Percentiles rank a stretch among this genome's conserved stretches.
These are phyloP conservation scores for Cryphonectria naterciae DNA, from an alignment of 2,329 filamentous ascomycete genomes.

Conservation along the genomic window DNA sequence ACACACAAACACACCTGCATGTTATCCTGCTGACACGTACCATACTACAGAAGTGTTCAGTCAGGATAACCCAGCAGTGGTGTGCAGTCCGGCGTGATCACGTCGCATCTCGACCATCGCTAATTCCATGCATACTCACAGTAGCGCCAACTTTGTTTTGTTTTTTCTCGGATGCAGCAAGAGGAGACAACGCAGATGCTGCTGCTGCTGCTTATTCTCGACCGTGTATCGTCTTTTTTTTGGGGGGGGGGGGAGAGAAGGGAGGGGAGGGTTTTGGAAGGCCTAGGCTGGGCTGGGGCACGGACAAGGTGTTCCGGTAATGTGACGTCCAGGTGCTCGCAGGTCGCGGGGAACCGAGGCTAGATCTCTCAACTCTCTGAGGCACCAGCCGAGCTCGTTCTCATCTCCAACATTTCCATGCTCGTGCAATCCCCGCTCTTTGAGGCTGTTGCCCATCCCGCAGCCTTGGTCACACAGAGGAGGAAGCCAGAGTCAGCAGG, in stretches of 20 bases:
- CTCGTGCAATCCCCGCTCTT: background rate
- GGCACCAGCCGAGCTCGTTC: background rate
- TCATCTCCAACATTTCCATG: background rate
- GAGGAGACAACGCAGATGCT: background rate
- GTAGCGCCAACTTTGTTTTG: constrained; percentile 4
- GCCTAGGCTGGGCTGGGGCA: background rate
- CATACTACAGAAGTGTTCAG: background rate
- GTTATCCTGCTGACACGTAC: background rate
- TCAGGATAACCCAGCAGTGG: background rate
- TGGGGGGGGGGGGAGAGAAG: too few species aligned
- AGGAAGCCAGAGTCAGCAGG: background rate
- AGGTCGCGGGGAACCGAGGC: background rate
- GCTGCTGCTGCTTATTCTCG: background rate
- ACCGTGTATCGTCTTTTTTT: background rate
- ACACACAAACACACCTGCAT: background rate
- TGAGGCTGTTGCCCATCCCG: background rate
- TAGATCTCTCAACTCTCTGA: background rate
- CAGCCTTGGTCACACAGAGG: background rate
- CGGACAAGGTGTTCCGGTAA: constrained; percentile 1
- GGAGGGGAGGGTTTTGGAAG: background rate
- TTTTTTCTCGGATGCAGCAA: background rate
- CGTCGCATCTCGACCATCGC: background rate
- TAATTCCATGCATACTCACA: background rate
- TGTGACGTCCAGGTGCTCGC: background rate
- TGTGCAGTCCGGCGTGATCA: background rate